phyloP scores from a whole-genome alignment of 2,329 filamentous ascomycete genomes.

The Aquanectria penicillioides region DNA sequence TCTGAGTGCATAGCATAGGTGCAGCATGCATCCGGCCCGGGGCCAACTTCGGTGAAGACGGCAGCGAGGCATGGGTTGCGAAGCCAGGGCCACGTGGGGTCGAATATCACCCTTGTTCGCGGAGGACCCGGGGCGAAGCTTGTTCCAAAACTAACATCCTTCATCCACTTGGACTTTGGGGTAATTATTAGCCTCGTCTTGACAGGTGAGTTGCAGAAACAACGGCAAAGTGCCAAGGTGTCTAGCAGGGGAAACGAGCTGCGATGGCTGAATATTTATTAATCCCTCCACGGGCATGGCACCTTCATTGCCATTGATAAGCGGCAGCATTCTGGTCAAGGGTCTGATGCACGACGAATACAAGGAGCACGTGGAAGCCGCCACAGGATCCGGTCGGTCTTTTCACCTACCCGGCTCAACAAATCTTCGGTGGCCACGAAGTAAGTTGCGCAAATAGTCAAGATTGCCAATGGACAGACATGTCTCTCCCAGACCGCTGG shows the following conservation, averaged over 20 bases:
- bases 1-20: no score
- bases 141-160: not conserved
- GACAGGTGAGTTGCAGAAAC: not conserved
- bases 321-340: not conserved
- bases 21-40: no score
- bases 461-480: not conserved
- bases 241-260: not conserved
- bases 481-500: slow-evolving; percentile 11
- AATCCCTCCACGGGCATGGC: not conserved
- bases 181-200: slow-evolving; percentile 5
- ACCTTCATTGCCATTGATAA: not conserved
- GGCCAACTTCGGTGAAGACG: slow-evolving; percentile 3
- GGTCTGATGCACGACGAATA: not conserved
- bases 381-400: not conserved
- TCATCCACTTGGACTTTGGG: slow-evolving; percentile 5
- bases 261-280: not conserved
- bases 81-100: slow-evolving; percentile 21
- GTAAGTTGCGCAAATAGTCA: slow-evolving; percentile 1
- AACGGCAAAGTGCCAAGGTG: not conserved
- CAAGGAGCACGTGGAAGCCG: slow-evolving; percentile 4
- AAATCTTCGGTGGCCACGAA: not conserved
- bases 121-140: slow-evolving; percentile 3
- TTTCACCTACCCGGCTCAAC: not conserved
- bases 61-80: slow-evolving; percentile 11
- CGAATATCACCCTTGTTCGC: slow-evolving; percentile 9